These are phyloP conservation scores for Usnea hakonensis DNA, from an alignment of 495 filamentous ascomycete genomes.

Conservation along the genomic window DNA sequence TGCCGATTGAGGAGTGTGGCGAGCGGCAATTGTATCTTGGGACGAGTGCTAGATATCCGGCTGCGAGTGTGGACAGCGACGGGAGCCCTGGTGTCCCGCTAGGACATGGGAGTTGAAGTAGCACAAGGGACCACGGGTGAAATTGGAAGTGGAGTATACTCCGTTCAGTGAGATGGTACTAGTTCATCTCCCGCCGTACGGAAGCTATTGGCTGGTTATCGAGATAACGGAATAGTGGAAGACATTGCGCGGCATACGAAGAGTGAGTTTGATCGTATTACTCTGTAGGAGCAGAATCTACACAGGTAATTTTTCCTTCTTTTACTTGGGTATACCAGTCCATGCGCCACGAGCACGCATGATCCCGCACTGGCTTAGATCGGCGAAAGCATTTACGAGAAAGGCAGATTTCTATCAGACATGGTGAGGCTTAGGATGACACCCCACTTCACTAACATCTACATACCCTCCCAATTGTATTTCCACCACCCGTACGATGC, in stretches of 20 bases:
- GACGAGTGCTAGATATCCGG: slow-evolving; percentile 44
- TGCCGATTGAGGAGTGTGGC: slow-evolving; percentile 39
- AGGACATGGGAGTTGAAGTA: slow-evolving; percentile 8
- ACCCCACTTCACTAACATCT: too few species aligned
- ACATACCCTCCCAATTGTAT: too few species aligned
- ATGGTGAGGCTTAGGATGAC: too few species aligned
- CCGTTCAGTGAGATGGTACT: slow-evolving; percentile 34
- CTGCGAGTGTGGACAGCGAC: slow-evolving; percentile 17
- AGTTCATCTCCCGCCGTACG: slow-evolving; percentile 1
- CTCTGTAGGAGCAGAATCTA: neutral
- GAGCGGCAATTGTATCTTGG: slow-evolving; percentile 48
- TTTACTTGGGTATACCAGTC: too few species aligned
- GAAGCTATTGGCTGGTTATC: slow-evolving; percentile 6
- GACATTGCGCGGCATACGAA: neutral
- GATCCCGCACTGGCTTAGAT: too few species aligned
- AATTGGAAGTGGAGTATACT: slow-evolving; percentile 45
- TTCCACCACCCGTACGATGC: too few species aligned
- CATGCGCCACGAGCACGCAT: too few species aligned
- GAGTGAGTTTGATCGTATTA: neutral
- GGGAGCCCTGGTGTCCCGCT: slow-evolving; percentile 25
- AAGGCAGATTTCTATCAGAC: too few species aligned
- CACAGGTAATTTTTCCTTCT: too few species aligned
- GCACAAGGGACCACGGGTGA: slow-evolving; percentile 37
- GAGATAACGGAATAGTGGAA: slow-evolving; percentile 2
- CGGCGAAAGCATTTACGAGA: too few species aligned